Evolutionary conservation across 495 filamentous ascomycete genomes (phyloP).

Genomic region (Tuber calosporum): DNA sequence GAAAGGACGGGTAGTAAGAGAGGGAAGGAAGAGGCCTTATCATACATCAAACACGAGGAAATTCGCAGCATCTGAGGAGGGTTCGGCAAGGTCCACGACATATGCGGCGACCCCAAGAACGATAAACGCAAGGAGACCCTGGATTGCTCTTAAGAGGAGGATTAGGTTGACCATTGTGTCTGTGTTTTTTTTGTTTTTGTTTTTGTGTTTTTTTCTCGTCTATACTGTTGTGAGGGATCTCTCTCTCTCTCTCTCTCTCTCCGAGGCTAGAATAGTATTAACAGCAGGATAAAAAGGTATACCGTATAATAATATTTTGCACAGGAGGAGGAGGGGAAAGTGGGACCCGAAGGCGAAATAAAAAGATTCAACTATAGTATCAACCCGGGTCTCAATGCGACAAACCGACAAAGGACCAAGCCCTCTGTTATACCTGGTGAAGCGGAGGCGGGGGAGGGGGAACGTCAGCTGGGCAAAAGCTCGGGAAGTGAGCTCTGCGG

Average conservation of each 20-base stretch:
- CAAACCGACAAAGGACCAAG: background rate
- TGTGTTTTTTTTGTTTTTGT: conserved; percentile 9
- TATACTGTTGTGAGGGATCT: background rate
- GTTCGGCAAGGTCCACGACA: conserved; percentile 27
- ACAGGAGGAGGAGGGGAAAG: background rate
- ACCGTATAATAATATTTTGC: background rate
- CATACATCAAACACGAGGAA: conserved; percentile 40
- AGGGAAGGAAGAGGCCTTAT: conserved; percentile 9
- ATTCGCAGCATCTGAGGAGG: conserved; percentile 21
- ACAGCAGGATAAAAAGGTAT: background rate
- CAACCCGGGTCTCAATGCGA: background rate
- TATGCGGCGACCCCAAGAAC: conserved; percentile 37
- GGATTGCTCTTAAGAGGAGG: conserved; percentile 36
- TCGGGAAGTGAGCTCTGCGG: background rate
- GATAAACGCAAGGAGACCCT: conserved; percentile 36
- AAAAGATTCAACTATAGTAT: background rate
- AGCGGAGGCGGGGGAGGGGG: background rate
- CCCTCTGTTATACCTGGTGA: background rate
- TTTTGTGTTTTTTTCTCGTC: background rate
- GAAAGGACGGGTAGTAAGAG: conserved; percentile 9
- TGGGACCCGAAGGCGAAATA: no score
- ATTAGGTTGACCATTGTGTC: conserved; percentile 37
- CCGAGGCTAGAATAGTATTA: background rate
- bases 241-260: background rate
- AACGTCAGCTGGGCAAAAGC: background rate